phyloP scores from a whole-genome alignment of 1,139 yeast genomes.

The Candida gigantensis region DNA sequence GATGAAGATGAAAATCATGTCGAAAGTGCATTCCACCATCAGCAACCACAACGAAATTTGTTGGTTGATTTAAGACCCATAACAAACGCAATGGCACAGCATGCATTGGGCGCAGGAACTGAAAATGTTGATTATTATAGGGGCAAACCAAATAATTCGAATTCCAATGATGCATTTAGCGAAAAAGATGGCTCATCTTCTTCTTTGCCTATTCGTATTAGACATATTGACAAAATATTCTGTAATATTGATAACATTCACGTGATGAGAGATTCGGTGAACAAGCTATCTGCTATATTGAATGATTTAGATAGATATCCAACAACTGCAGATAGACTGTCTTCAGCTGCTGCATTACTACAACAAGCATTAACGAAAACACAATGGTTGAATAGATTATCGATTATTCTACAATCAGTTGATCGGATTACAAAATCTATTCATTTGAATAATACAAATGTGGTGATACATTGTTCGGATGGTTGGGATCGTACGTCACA shows the following conservation, averaged over 20 bases:
- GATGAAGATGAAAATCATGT: conserved; percentile 19
- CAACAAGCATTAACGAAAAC: conserved; percentile 59
- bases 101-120: conserved; percentile 95
- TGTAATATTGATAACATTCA: conserved; percentile 94
- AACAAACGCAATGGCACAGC: conserved; percentile 95
- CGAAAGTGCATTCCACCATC: conserved; percentile 21
- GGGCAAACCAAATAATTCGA: conserved; percentile 21
- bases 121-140: conserved; percentile 88
- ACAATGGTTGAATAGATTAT: conserved; percentile 78
- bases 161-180: not conserved
- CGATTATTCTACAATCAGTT: conserved; percentile 71
- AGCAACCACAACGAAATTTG: conserved; percentile 59
- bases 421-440: conserved; percentile 78
- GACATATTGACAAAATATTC: conserved; percentile 60
- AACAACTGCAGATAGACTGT: conserved; percentile 17
- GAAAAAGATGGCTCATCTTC: conserved; percentile 4
- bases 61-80: conserved; percentile 91
- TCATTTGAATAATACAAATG: conserved; percentile 78
- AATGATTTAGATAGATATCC: conserved; percentile 66
- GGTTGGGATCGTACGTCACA: conserved; percentile 99
- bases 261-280: conserved; percentile 85
- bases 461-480: conserved; percentile 91
- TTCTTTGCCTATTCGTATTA: conserved; percentile 8
- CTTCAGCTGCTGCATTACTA: conserved; percentile 26
- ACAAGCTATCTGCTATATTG: conserved; percentile 60